Conservation (phyloP, 2,329 filamentous ascomycete species). For the Beauveria asiatica region DNA sequence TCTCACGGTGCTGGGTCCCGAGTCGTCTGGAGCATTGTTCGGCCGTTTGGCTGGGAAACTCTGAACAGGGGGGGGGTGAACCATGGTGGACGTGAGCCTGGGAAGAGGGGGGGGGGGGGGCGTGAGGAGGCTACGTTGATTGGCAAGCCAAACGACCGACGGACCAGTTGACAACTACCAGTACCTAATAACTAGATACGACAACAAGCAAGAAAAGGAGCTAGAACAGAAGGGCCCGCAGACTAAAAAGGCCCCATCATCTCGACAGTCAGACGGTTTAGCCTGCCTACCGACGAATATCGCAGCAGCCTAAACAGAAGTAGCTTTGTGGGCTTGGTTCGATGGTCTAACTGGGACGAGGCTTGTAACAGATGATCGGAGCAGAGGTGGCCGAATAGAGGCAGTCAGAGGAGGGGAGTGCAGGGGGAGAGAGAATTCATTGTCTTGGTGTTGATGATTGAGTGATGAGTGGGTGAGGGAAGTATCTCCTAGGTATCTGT, state of each 20-base stretch:
- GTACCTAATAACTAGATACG: no score
- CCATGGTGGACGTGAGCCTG: neutral
- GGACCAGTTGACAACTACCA: neutral
- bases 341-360: neutral
- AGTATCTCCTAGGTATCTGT: no score
- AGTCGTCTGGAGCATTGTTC: neutral
- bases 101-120: neutral
- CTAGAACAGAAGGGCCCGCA: neutral
- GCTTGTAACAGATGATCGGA: neutral
- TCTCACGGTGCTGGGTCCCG: neutral
- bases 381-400: neutral
- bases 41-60: conserved; percentile 3
- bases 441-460: no score
- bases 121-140: neutral
- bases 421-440: no score
- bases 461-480: no score
- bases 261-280: neutral
- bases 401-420: neutral
- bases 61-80: neutral
- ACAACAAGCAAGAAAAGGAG: neutral
- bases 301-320: neutral
- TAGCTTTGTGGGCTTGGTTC: neutral
- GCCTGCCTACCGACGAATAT: neutral
- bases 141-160: no score
- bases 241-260: neutral